phyloP scores from a whole-genome alignment of 2,329 filamentous ascomycete genomes.

The Nothophaeocryptopus gaeumannii region DNA sequence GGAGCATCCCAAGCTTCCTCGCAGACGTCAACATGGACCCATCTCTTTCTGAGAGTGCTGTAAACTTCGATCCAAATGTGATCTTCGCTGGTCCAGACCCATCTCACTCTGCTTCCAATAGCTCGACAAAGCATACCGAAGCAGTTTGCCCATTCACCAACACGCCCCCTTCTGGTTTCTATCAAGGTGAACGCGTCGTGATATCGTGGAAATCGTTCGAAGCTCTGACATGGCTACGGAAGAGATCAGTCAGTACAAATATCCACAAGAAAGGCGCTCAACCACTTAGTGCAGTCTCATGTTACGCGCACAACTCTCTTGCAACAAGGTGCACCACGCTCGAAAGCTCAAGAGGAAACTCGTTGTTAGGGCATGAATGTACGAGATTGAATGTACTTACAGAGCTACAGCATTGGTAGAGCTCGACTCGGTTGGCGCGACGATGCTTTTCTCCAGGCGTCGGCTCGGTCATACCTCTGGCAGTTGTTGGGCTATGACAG shows the following conservation, averaged over 20 bases:
- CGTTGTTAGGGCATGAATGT: no score
- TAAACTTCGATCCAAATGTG: slow-evolving; percentile 98
- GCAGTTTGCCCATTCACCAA: slow-evolving; percentile 96
- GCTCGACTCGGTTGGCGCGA: slow-evolving; percentile 80
- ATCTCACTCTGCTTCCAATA: slow-evolving; percentile 83
- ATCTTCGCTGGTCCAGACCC: slow-evolving; percentile 98
- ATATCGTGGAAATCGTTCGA: slow-evolving; percentile 89
- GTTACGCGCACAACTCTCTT: no score
- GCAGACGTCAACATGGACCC: slow-evolving; percentile 92
- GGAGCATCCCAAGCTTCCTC: slow-evolving; percentile 96
- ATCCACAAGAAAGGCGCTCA: no score
- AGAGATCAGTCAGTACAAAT: neutral
- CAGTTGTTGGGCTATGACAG: slow-evolving; percentile 79
- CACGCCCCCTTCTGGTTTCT: slow-evolving; percentile 78
- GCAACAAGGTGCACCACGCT: no score
- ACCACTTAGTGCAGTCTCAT: no score
- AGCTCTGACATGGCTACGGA: slow-evolving; percentile 61
- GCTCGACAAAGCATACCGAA: slow-evolving; percentile 98
- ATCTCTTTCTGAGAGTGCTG: slow-evolving; percentile 85
- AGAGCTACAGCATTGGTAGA: slow-evolving; percentile 78
- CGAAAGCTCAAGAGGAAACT: no score
- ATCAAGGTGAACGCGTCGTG: slow-evolving; percentile 91
- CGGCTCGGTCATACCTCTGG: slow-evolving; percentile 77
- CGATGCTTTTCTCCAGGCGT: slow-evolving; percentile 85
- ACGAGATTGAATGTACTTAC: no score